Conservation (phyloP, 2,329 filamentous ascomycete species). For the Hymenoscyphus scutula region DNA sequence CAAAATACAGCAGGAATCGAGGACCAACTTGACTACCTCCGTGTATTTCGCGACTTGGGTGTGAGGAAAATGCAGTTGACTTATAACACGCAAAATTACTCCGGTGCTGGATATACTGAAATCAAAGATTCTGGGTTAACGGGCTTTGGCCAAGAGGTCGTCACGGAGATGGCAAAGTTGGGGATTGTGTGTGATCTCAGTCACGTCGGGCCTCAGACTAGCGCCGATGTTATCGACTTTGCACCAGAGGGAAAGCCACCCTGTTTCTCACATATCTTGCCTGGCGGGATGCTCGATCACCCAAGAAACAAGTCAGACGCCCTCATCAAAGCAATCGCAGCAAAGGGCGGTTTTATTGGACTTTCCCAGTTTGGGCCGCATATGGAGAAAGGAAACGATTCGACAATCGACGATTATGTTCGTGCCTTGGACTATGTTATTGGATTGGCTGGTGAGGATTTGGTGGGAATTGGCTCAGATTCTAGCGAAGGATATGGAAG, state of each 20-base stretch:
- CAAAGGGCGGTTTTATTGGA: conserved; percentile 41
- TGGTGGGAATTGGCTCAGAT: conserved; percentile 39
- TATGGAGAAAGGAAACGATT: conserved; percentile 42
- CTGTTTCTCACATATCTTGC: conserved; percentile 42
- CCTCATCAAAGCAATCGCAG: conserved; percentile 38
- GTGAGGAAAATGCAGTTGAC: conserved; percentile 45
- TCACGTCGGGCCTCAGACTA: conserved; percentile 36
- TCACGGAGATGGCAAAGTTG: conserved; percentile 32
- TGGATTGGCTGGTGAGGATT: conserved; percentile 45
- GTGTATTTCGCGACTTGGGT: conserved; percentile 42
- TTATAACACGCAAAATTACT: conserved; percentile 45
- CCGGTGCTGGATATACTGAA: conserved; percentile 42
- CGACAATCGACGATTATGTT: conserved; percentile 41
- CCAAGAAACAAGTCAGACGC: conserved; percentile 41
- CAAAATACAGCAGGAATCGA: conserved; percentile 44
- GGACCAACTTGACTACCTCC: conserved; percentile 40
- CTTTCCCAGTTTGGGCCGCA: conserved; percentile 42
- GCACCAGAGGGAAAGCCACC: conserved; percentile 40
- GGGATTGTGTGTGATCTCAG: conserved; percentile 40
- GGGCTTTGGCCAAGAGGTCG: conserved; percentile 32
- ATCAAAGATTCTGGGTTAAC: conserved; percentile 39
- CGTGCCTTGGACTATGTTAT: conserved; percentile 38
- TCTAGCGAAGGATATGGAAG: conserved; percentile 41
- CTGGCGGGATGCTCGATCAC: conserved; percentile 38
- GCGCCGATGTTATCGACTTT: conserved; percentile 38